phyloP scores from a whole-genome alignment of 192 early-diverging fungal genomes.

The Jimgerdemannia flammicorona region DNA sequence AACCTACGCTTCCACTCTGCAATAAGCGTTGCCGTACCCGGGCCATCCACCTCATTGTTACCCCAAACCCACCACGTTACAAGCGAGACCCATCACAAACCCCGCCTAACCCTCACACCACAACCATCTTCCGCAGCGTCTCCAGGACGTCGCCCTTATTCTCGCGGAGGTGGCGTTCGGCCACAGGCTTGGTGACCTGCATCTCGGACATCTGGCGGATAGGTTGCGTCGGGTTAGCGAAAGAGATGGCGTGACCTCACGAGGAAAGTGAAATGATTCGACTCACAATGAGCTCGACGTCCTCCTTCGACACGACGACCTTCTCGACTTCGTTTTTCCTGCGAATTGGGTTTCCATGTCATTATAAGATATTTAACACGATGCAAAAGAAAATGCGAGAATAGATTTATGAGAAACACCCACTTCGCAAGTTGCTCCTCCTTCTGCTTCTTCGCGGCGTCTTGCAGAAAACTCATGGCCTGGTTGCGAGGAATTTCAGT shows the following conservation, averaged over 20 bases:
- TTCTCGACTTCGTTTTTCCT: conserved; percentile 38
- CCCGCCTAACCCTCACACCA: background rate
- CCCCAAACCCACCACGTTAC: background rate
- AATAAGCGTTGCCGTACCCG: too few relatives aligned
- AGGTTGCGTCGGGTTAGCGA: too few relatives aligned
- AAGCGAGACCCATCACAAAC: background rate
- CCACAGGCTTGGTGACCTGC: conserved; percentile 38
- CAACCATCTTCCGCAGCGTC: conserved; percentile 35
- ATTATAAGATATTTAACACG: too few relatives aligned
- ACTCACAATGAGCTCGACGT: conserved; percentile 47
- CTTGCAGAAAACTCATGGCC: conserved; percentile 40
- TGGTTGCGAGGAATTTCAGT: background rate
- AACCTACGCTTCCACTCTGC: too few relatives aligned
- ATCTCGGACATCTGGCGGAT: conserved; percentile 36
- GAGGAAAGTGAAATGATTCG: conserved; percentile 1
- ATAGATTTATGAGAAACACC: background rate
- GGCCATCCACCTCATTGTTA: too few relatives aligned
- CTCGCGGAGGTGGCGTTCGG: conserved; percentile 45
- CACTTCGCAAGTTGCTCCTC: conserved; percentile 25
- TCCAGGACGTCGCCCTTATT: conserved; percentile 40
- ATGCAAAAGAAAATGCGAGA: too few relatives aligned
- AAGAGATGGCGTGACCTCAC: background rate
- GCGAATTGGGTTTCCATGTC: too few relatives aligned
- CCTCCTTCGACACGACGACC: conserved; percentile 44
- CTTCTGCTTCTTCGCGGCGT: conserved; percentile 42